phyloP scores from a whole-genome alignment of 768 basidiomycete species.

The Leucogyrophana mollusca region DNA sequence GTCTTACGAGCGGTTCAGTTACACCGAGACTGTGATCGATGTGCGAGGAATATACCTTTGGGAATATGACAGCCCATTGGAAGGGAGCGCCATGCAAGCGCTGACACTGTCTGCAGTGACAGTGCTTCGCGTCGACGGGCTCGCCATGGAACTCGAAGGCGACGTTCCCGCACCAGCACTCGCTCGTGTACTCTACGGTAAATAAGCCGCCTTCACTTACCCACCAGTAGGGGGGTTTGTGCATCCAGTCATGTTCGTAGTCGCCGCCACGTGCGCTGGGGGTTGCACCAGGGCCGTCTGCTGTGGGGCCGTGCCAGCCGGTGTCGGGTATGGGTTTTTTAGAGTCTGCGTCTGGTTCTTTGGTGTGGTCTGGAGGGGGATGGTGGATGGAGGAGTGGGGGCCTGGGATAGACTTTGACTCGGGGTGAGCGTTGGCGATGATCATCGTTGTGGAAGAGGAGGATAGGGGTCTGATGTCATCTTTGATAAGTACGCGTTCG shows the following conservation, averaged over 20 bases:
- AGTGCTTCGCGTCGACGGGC: constrained; percentile 31
- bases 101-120: constrained; percentile 32
- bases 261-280: too few relatives aligned
- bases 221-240: constrained; percentile 30
- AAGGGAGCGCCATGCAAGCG: constrained; percentile 30
- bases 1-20: too few relatives aligned
- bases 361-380: neutral
- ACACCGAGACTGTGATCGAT: too few relatives aligned
- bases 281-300: too few relatives aligned
- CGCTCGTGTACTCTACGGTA: constrained; percentile 9
- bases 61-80: constrained; percentile 35
- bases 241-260: constrained; percentile 23
- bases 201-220: constrained; percentile 12
- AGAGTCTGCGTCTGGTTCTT: neutral
- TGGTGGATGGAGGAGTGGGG: neutral
- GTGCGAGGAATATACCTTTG: too few relatives aligned
- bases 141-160: constrained; percentile 30
- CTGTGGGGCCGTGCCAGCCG: constrained; percentile 2
- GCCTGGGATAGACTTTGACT: neutral
- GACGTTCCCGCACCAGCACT: constrained; percentile 32
- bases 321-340: constrained; percentile 4
- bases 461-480: constrained; percentile 1
- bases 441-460: neutral
- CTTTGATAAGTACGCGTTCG: neutral
- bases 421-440: neutral